Conservation (phyloP, 2,329 filamentous ascomycete species). For the Paecilomyces variotii region DNA sequence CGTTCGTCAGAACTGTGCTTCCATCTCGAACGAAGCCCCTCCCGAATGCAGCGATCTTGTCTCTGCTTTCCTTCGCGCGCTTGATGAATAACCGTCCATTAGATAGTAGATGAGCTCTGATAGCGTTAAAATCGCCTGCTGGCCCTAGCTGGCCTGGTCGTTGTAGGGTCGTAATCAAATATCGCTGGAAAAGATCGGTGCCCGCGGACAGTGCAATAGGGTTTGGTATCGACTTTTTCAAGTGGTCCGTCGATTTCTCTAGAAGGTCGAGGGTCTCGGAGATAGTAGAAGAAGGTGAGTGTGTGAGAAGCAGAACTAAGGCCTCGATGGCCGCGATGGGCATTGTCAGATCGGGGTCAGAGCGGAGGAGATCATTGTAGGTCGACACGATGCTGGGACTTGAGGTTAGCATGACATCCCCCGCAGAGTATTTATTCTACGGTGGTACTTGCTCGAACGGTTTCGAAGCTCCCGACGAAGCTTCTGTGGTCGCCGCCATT, state of each 20-base stretch:
- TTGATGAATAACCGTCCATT: slow-evolving; percentile 83
- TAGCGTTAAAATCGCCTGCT: slow-evolving; percentile 67
- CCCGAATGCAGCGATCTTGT: slow-evolving; percentile 74
- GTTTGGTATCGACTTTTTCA: slow-evolving; percentile 75
- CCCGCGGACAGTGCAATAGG: slow-evolving; percentile 87
- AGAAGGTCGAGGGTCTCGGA: slow-evolving; percentile 89
- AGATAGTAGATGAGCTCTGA: slow-evolving; percentile 72
- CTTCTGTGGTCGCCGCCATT: slow-evolving; percentile 21
- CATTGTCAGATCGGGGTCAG: slow-evolving; percentile 83
- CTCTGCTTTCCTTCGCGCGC: slow-evolving; percentile 74
- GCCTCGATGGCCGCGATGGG: slow-evolving; percentile 91
- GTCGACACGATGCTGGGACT: slow-evolving; percentile 51
- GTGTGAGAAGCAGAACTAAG: slow-evolving; percentile 75
- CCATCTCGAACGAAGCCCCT: slow-evolving; percentile 71
- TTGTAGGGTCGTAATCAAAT: slow-evolving; percentile 68
- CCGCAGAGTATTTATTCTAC: not conserved
- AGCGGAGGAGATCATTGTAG: slow-evolving; percentile 55
- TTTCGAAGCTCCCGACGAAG: slow-evolving; percentile 17
- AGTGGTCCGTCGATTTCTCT: slow-evolving; percentile 63
- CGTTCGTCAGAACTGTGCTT: slow-evolving; percentile 79
- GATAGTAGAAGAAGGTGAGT: slow-evolving; percentile 74
- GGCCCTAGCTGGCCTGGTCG: slow-evolving; percentile 44
- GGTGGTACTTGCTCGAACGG: slow-evolving; percentile 29
- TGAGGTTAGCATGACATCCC: slow-evolving; percentile 10
- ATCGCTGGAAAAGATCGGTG: slow-evolving; percentile 91